phyloP scores from a whole-genome alignment of 1,284 basidiomycete species.

The Gomphus bonarii region DNA sequence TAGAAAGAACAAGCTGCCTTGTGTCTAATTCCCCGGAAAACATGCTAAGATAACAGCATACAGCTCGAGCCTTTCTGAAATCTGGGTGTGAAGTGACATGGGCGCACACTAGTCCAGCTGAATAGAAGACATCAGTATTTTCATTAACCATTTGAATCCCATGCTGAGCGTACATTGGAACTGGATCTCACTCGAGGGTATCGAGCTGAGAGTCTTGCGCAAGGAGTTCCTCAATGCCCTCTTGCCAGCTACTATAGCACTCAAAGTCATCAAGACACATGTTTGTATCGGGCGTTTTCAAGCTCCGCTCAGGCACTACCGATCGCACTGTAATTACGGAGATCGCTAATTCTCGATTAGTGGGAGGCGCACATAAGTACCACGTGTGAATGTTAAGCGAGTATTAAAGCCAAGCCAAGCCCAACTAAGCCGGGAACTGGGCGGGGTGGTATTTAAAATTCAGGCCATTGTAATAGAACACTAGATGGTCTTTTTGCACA shows the following conservation, averaged over 20 bases:
- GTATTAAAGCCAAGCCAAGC: no score
- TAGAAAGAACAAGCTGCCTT: conserved; percentile 32
- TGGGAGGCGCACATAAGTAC: no score
- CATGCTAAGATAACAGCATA: conserved; percentile 76
- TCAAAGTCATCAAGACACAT: background rate
- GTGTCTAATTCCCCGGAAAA: conserved; percentile 61
- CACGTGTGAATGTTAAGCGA: no score
- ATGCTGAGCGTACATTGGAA: conserved; percentile 42
- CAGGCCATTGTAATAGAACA: no score
- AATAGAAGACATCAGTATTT: background rate
- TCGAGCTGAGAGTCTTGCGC: conserved; percentile 29
- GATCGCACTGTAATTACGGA: no score
- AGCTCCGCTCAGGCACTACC: background rate
- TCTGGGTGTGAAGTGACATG: conserved; percentile 38
- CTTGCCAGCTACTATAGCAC: conserved; percentile 24
- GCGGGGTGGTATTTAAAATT: no score
- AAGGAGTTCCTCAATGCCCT: conserved; percentile 41
- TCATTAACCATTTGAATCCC: background rate
- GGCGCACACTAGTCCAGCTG: conserved; percentile 44
- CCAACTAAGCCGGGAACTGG: no score
- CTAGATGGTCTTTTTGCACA: no score
- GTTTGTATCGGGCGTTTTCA: background rate
- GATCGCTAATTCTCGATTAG: no score
- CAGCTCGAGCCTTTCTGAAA: conserved; percentile 36
- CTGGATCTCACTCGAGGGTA: conserved; percentile 35